These are phyloP conservation scores for Petasospora fabianii DNA, from an alignment of 1,139 yeast species.

Conservation along the genomic window DNA sequence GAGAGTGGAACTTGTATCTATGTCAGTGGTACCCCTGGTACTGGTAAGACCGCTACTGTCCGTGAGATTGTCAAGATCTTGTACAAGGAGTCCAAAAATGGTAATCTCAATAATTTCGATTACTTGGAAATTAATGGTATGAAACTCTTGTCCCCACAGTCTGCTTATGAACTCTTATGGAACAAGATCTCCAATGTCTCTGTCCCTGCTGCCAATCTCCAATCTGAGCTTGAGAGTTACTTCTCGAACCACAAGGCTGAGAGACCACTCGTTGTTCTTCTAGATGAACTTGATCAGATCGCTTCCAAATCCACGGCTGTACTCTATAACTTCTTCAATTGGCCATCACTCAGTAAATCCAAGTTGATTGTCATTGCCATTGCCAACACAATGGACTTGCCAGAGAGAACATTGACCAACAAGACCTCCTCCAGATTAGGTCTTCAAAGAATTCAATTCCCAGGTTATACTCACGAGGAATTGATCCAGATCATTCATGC, in stretches of 20 bases:
- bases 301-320: conserved; percentile 83
- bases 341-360: conserved; percentile 87
- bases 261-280: conserved; percentile 61
- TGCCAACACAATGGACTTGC: conserved; percentile 96
- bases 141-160: conserved; percentile 75
- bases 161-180: conserved; percentile 86
- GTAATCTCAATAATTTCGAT: conserved; percentile 56
- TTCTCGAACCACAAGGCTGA: conserved; percentile 38
- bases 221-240: conserved; percentile 49
- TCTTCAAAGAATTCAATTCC: conserved; percentile 77
- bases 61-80: conserved; percentile 78
- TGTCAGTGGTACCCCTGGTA: conserved; percentile 97
- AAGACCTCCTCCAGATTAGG: conserved; percentile 92
- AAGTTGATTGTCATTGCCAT: conserved; percentile 86
- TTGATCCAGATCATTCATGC: conserved; percentile 70
- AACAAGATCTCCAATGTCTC: conserved; percentile 54
- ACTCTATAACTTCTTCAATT: conserved; percentile 93
- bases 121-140: conserved; percentile 89
- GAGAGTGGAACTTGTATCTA: conserved; percentile 82
- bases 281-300: conserved; percentile 92
- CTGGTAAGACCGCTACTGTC: conserved; percentile 94
- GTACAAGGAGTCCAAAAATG: conserved; percentile 37
- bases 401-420: conserved; percentile 82
- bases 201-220: conserved; percentile 63
- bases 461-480: conserved; percentile 83